phyloP scores from a whole-genome alignment of 176 grass and related monocot species.

The maize (Zea mays) region DNA sequence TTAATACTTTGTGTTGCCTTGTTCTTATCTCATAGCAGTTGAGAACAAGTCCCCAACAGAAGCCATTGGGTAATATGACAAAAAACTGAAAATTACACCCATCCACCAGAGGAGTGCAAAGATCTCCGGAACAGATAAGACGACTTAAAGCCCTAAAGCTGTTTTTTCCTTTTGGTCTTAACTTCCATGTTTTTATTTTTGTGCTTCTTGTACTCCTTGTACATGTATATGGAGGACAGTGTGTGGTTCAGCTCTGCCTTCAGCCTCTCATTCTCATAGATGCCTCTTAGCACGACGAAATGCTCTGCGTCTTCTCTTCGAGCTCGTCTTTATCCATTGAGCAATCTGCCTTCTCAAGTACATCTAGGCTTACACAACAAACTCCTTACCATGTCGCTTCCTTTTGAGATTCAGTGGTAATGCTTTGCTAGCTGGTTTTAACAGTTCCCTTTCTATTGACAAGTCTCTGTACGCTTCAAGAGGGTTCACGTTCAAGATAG shows the following conservation, averaged over 20 bases:
- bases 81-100: background rate
- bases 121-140: background rate
- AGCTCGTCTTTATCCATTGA: constrained; percentile 44
- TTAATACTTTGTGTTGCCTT: too few relatives aligned
- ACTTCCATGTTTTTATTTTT: constrained; percentile 43
- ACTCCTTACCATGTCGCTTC: too few relatives aligned
- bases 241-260: constrained; percentile 64
- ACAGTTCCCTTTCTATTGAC: constrained; percentile 59
- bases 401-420: constrained; percentile 21
- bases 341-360: constrained; percentile 45
- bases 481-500: constrained; percentile 63
- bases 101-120: background rate
- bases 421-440: constrained; percentile 51
- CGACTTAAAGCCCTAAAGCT: background rate
- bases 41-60: too few relatives aligned
- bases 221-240: constrained; percentile 61
- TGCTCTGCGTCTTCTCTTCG: constrained; percentile 63
- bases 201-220: constrained; percentile 78
- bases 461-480: constrained; percentile 72
- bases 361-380: too few relatives aligned
- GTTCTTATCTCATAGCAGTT: too few relatives aligned
- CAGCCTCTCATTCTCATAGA: constrained; percentile 73
- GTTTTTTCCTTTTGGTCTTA: constrained; percentile 33
- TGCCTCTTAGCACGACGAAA: constrained; percentile 60
- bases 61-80: background rate